A percentile compares a stretch with the other conserved stretches of the same genome.
Conservation (phyloP, 148 eudicot species). For the Salicornia ramosissima region DNA sequence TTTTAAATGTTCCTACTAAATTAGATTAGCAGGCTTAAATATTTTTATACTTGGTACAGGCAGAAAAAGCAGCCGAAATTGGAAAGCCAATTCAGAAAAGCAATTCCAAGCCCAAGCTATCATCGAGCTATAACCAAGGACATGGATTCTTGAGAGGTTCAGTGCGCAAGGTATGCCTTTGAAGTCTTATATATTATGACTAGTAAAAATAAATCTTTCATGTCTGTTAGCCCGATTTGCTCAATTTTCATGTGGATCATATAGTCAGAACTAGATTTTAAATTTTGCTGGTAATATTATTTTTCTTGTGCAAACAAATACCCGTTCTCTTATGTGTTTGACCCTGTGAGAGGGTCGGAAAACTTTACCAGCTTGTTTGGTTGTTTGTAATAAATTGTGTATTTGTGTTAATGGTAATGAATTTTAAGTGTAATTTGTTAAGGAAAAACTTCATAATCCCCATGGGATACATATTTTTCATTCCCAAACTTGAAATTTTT, state of each 20-base stretch:
- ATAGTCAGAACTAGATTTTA: too few relatives aligned
- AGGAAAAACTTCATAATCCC: too few relatives aligned
- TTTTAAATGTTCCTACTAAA: neutral
- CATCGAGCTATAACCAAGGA: constrained; percentile 40
- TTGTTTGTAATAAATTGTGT: too few relatives aligned
- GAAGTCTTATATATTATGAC: neutral
- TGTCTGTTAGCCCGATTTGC: too few relatives aligned
- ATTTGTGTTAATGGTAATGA: too few relatives aligned
- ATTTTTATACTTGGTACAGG: constrained; percentile 28
- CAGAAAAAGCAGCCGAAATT: constrained; percentile 37
- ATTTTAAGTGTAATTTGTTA: too few relatives aligned
- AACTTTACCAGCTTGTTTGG: too few relatives aligned
- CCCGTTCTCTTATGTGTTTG: neutral
- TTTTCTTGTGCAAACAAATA: neutral
- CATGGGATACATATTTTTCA: too few relatives aligned
- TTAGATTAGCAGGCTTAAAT: neutral
- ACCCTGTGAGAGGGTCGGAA: neutral
- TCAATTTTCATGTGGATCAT: neutral
- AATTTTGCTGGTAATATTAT: too few relatives aligned
- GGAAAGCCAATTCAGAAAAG: constrained; percentile 32
- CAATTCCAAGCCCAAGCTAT: constrained; percentile 40
- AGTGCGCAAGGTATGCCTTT: constrained; percentile 35
- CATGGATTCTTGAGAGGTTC: constrained; percentile 30
- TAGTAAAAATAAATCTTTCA: neutral
- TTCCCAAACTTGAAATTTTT: too few relatives aligned